A percentile compares a stretch with the other conserved stretches of the same genome.
Evolutionary conservation across 805 yeast species (phyloP).

Genomic region (Vanderwaltozyma polyspora): DNA sequence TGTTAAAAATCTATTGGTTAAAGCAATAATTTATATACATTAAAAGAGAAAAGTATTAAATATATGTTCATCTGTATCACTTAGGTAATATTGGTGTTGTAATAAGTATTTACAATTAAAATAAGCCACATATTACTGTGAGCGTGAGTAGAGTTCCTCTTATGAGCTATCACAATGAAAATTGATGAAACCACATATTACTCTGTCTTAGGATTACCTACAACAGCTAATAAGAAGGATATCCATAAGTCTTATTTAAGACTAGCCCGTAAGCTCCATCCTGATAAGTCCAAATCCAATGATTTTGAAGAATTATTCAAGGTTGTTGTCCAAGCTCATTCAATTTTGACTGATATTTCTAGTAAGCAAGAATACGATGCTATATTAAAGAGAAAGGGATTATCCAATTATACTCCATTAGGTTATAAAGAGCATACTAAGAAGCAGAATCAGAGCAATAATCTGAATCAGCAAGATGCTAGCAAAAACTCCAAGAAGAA

Average conservation of each 20-base stretch:
- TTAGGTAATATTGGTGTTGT: no score
- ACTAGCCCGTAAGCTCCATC: conserved; percentile 63
- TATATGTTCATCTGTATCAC: no score
- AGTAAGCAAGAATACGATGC: conserved; percentile 15
- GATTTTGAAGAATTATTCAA: conserved; percentile 24
- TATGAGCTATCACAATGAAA: no score
- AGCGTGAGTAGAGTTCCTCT: no score
- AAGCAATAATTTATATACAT: no score
- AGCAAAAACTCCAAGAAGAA: not conserved
- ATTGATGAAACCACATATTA: conserved; percentile 25
- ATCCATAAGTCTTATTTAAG: conserved; percentile 73
- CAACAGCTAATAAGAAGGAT: conserved; percentile 18
- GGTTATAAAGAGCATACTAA: not conserved
- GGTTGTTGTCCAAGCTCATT: conserved; percentile 23
- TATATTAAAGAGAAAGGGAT: conserved; percentile 10
- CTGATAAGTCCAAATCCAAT: conserved; percentile 59
- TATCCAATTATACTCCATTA: conserved; percentile 9
- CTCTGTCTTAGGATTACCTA: conserved; percentile 18
- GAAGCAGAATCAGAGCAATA: no score
- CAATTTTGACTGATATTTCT: conserved; percentile 18
- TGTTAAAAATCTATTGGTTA: no score
- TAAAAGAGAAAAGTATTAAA: no score
- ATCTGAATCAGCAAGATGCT: no score
- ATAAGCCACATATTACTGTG: no score
- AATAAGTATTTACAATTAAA: no score